Conservation (phyloP, 108 stramenopile genomes). For the Seminavis robusta region DNA sequence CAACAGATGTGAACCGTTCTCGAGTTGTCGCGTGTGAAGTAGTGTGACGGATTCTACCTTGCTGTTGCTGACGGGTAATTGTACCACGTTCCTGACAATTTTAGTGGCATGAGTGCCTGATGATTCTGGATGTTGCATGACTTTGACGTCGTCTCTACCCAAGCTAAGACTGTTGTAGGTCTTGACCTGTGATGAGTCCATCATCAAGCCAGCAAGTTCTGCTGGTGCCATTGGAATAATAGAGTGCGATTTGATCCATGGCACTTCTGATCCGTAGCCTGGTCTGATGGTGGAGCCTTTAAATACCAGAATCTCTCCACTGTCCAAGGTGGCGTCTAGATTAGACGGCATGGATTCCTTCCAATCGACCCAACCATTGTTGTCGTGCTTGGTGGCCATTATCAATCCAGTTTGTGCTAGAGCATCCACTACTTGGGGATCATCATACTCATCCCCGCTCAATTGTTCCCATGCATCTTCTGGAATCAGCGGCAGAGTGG, state of each 20-base stretch:
- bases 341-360: slow-evolving; percentile 32
- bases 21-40: neutral
- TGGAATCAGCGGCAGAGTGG: slow-evolving; percentile 73
- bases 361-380: slow-evolving; percentile 56
- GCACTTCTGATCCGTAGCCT: slow-evolving; percentile 55
- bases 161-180: slow-evolving; percentile 84
- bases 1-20: slow-evolving; percentile 56
- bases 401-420: slow-evolving; percentile 50
- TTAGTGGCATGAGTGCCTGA: slow-evolving; percentile 69
- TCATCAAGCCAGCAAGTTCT: slow-evolving; percentile 67
- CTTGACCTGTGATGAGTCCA: slow-evolving; percentile 74
- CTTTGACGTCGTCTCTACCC: slow-evolving; percentile 61
- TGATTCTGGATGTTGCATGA: slow-evolving; percentile 71
- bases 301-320: slow-evolving; percentile 53
- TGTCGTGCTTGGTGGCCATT: slow-evolving; percentile 20
- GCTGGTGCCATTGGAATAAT: slow-evolving; percentile 60
- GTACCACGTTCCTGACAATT: no score
- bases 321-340: slow-evolving; percentile 20
- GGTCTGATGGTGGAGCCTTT: slow-evolving; percentile 6
- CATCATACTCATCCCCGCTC: slow-evolving; percentile 63
- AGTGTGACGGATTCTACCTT: neutral
- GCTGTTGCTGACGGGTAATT: slow-evolving; percentile 25
- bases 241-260: slow-evolving; percentile 69
- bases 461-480: slow-evolving; percentile 39
- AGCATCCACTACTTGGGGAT: slow-evolving; percentile 36